Base-by-base conservation (phyloP, 2,329 filamentous ascomycete genomes). In the Stagonosporopsis chrysanthemi region DNA sequence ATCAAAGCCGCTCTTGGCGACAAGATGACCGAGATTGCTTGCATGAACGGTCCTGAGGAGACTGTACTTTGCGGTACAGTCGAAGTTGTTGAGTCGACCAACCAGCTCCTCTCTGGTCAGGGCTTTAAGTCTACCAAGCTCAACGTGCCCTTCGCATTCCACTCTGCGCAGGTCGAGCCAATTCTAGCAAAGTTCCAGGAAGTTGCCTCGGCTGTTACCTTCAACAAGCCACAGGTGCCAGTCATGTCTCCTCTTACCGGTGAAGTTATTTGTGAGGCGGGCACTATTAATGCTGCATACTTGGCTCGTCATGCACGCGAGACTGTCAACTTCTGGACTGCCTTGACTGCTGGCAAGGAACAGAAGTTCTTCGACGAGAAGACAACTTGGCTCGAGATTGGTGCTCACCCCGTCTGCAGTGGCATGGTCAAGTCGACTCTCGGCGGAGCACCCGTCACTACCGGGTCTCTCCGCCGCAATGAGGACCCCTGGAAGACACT, bases 21-120 rank as follows among this genome's bases (percentile, higher is more conserved):
- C 53, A 78, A 79, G 63, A 80, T 80, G 66, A 77, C 77, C 31
- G 82, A 85, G 64, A 77, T 87, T 58, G 88, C 91, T 15, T 95
- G 91, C 78, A 84, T 92, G 72, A 96, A 96, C 65, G 86, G 88
- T 0, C 87, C 88, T 0, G 81, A 86, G 47, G 90, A 92, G 71
- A 92, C 88, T 9, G 91, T 95, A 2, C 80, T 95, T n/a, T 86
- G 85, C 59, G 85, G 84, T 15, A 83, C 82, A 52, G 82, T 85
- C 46, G 80, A 86, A 36, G 81, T 88, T 58, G 85, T 90, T 51
- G 80, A 84, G 56, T 78, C 79, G 4, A 78, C 87, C 15, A 81
- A 74, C 56, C 75, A 83, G 8, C 68, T 79, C 28, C 79, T 89
- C 3, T 73, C 79, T 14, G 72, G 75, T 6, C 78, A 81, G 53